A percentile compares a stretch with the other conserved stretches of the same genome.
Evolutionary conservation across 1,284 basidiomycete genomes (phyloP).

Genomic region (Naganishia albida): DNA sequence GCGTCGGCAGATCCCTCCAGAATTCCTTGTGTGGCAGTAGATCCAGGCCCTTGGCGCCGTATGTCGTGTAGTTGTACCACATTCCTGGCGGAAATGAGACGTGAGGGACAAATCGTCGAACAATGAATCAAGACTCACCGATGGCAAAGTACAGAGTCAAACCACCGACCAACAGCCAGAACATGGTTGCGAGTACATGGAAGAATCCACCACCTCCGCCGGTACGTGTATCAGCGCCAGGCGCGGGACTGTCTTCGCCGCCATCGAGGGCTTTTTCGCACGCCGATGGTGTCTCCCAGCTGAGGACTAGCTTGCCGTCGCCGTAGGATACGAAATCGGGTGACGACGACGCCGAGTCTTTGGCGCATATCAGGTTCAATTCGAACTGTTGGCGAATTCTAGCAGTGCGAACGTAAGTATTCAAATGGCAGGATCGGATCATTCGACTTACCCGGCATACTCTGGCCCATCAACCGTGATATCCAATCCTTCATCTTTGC

Average conservation of each 20-base stretch:
- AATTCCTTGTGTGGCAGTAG: conserved; percentile 55
- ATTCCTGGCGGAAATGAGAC: conserved; percentile 39
- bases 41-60: conserved; percentile 53
- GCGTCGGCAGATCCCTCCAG: conserved; percentile 52
- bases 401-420: not conserved
- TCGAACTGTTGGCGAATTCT: conserved; percentile 44
- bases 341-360: conserved; percentile 35
- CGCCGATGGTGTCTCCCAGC: conserved; percentile 49
- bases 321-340: conserved; percentile 47
- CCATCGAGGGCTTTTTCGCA: conserved; percentile 41
- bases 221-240: conserved; percentile 9
- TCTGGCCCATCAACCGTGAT: conserved; percentile 43
- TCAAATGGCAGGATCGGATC: too few relatives aligned
- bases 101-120: not conserved
- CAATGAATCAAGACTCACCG: conserved; percentile 38
- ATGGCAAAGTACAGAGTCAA: conserved; percentile 49
- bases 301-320: conserved; percentile 41
- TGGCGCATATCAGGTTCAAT: conserved; percentile 45
- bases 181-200: conserved; percentile 45
- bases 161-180: conserved; percentile 46
- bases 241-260: conserved; percentile 28
- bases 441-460: conserved; percentile 48
- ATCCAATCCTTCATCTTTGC: conserved; percentile 41
- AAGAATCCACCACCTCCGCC: conserved; percentile 42
- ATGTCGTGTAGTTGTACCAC: conserved; percentile 55